phyloP scores from a whole-genome alignment of 2,329 filamentous ascomycete species.

The Colletotrichum incanum region DNA sequence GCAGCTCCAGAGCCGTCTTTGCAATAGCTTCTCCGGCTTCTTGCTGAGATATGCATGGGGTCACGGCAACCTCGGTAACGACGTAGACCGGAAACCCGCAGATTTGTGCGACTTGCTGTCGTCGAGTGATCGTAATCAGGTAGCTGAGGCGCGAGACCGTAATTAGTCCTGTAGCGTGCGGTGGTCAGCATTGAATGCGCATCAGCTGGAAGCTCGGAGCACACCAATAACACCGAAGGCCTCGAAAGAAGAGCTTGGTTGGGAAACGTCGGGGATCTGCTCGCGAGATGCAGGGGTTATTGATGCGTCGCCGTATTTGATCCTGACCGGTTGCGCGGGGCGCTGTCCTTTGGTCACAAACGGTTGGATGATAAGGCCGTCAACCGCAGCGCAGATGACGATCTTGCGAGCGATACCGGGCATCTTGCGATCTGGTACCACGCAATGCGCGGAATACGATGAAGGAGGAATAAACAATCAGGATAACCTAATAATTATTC shows the following conservation, averaged over 20 bases:
- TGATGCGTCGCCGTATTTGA: constrained; percentile 77
- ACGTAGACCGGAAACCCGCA: constrained; percentile 87
- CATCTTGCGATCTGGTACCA: constrained; percentile 64
- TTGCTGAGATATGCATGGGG: constrained; percentile 82
- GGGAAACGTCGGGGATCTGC: constrained; percentile 60
- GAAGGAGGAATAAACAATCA: neutral
- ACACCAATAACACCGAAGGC: constrained; percentile 73
- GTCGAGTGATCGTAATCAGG: constrained; percentile 87
- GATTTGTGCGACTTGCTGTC: constrained; percentile 91
- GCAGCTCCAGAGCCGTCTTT: constrained; percentile 67
- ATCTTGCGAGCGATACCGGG: constrained; percentile 85
- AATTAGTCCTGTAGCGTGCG: constrained; percentile 77
- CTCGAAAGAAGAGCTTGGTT: constrained; percentile 67
- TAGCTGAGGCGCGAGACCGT: constrained; percentile 87
- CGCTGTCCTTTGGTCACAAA: constrained; percentile 73
- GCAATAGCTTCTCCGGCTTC: constrained; percentile 83
- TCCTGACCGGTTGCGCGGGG: constrained; percentile 71
- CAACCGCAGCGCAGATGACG: constrained; percentile 83
- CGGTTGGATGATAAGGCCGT: constrained; percentile 87
- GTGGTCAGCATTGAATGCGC: constrained; percentile 16
- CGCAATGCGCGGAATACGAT: constrained; percentile 14
- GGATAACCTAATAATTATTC: neutral
- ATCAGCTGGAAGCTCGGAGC: constrained; percentile 38
- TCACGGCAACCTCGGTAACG: constrained; percentile 91
- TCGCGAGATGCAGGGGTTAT: constrained; percentile 63